Percentiles rank a stretch among this genome's conserved stretches.
These are phyloP conservation scores for Emergomyces orientalis DNA, from an alignment of 2,329 filamentous ascomycete species.

Conservation along the genomic window DNA sequence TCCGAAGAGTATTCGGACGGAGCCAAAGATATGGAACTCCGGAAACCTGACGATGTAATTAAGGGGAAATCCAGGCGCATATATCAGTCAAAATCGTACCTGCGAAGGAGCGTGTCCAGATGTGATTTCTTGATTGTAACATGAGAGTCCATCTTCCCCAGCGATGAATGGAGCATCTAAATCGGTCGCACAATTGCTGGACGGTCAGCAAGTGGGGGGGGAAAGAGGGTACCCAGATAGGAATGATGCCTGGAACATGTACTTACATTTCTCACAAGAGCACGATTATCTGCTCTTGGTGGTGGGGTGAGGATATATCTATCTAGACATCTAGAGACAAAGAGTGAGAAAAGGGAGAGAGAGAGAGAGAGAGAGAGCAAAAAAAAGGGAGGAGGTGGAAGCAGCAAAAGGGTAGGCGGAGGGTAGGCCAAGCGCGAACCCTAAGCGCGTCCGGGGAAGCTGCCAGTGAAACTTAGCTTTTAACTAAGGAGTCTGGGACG, in stretches of 20 bases:
- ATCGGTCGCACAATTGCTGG: slow-evolving; percentile 1
- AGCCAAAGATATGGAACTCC: background rate
- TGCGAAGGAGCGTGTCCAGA: slow-evolving; percentile 52
- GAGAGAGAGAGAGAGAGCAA: background rate
- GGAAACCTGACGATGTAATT: background rate
- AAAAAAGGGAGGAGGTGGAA: background rate
- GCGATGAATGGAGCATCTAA: background rate
- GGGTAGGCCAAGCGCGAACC: background rate
- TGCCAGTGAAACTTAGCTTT: background rate
- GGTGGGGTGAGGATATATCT: background rate
- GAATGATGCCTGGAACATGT: background rate
- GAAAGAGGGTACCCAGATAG: too few relatives aligned
- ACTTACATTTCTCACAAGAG: slow-evolving; percentile 3
- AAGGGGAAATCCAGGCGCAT: background rate
- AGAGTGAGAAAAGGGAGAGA: background rate
- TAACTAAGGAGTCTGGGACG: background rate
- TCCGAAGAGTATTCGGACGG: background rate
- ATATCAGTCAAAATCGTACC: slow-evolving; percentile 39
- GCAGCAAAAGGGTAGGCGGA: background rate
- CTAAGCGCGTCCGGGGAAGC: background rate
- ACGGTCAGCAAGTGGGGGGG: slow-evolving; percentile 5
- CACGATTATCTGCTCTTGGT: background rate
- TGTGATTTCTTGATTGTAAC: slow-evolving; percentile 53
- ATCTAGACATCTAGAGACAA: background rate
- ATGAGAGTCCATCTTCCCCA: slow-evolving; percentile 25